phyloP scores from a whole-genome alignment of 371 early-diverging fungal genomes.

The Syncephalastrum sp. region DNA sequence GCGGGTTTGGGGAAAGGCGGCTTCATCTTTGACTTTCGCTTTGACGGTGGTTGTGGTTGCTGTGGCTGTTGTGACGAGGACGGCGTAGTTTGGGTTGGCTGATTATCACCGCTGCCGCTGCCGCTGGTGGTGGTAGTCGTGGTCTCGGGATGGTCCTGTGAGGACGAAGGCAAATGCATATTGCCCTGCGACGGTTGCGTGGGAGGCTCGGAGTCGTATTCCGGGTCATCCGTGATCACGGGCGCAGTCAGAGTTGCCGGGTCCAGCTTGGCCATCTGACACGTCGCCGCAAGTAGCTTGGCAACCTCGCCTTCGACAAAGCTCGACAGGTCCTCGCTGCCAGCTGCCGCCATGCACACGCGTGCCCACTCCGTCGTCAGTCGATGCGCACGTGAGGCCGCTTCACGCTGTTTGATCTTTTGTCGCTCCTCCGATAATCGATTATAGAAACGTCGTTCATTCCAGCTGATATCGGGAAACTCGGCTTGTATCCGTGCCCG shows the following conservation, averaged over 20 bases:
- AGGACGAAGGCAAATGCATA: too few species aligned
- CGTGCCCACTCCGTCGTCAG: conserved; percentile 32
- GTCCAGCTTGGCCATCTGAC: conserved; percentile 47
- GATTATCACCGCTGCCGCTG: too few species aligned
- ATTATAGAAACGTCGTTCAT: conserved; percentile 64
- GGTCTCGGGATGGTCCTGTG: too few species aligned
- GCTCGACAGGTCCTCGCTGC: conserved; percentile 37
- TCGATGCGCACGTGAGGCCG: conserved; percentile 44
- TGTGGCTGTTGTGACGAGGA: conserved; percentile 2
- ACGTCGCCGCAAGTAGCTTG: conserved; percentile 32
- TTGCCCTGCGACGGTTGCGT: too few species aligned
- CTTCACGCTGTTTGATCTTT: conserved; percentile 52
- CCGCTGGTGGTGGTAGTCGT: too few species aligned
- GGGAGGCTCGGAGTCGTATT: too few species aligned
- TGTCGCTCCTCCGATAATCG: conserved; percentile 60
- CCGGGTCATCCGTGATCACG: conserved; percentile 11
- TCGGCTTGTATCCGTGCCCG: conserved; percentile 50
- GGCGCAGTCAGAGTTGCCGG: conserved; percentile 27
- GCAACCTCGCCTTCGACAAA: conserved; percentile 32
- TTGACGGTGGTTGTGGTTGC: not conserved
- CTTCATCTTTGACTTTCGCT: not conserved
- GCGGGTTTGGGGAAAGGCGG: not conserved
- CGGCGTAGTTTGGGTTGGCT: not conserved
- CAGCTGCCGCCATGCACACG: conserved; percentile 39
- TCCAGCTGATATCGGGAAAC: conserved; percentile 60